These are phyloP conservation scores for Xylariaceae sp. DNA, from an alignment of 2,329 filamentous ascomycete genomes.

Conservation along the genomic window DNA sequence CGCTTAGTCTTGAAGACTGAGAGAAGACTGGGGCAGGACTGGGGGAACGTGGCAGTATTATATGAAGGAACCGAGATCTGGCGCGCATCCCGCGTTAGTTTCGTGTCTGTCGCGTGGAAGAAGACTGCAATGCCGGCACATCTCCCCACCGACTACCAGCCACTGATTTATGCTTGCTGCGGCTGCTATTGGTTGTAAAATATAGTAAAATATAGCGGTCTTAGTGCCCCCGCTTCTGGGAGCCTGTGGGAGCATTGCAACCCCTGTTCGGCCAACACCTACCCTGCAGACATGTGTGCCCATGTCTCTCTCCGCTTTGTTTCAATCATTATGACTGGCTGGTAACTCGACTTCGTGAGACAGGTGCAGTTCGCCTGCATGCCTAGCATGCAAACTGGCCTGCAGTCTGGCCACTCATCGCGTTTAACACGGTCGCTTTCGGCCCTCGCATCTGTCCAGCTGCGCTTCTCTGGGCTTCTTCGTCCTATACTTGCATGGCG, in stretches of 20 bases:
- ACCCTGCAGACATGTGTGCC: conserved; percentile 1
- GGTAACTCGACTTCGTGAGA: conserved; percentile 36
- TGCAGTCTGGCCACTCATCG: conserved; percentile 41
- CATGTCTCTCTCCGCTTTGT: conserved; percentile 35
- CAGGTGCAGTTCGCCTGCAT: conserved; percentile 38
- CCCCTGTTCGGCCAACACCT: not conserved
- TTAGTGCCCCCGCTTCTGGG: conserved; percentile 17
- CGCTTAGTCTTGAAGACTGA: conserved; percentile 19
- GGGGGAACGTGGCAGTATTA: conserved; percentile 39
- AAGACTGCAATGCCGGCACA: conserved; percentile 33
- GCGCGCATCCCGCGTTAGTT: conserved; percentile 40
- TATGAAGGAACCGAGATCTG: conserved; percentile 33
- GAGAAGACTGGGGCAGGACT: too few relatives aligned
- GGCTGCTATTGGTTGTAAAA: conserved; percentile 34
- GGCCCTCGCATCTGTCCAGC: conserved; percentile 40
- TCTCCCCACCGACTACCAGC: conserved; percentile 33
- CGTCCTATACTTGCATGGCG: conserved; percentile 35
- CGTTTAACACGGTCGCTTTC: conserved; percentile 39
- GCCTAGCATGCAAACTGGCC: conserved; percentile 34
- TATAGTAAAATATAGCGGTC: not conserved
- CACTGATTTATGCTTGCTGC: conserved; percentile 31
- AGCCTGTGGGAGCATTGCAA: not conserved
- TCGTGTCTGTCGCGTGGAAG: conserved; percentile 41
- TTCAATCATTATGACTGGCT: conserved; percentile 41
- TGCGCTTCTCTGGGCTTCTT: conserved; percentile 33